Conservation (phyloP, 371 early-diverging fungal genomes). For the Mucor circinelloides region DNA sequence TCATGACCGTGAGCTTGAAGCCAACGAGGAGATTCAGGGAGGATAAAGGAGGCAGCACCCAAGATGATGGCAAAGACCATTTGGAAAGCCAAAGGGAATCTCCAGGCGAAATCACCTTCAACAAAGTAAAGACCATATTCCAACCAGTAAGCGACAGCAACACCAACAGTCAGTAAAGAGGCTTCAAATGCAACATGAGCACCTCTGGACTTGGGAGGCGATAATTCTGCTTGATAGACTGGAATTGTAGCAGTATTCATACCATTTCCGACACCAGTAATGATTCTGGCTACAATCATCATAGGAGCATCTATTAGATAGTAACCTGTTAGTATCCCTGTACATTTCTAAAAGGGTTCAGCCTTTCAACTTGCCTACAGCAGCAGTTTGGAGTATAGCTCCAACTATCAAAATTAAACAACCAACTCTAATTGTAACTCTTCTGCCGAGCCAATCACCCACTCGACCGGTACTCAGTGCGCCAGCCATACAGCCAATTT, state of each 20-base stretch:
- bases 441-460: slow-evolving; percentile 35
- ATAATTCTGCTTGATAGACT: slow-evolving; percentile 52
- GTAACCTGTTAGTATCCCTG: too few relatives aligned
- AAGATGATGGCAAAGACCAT: slow-evolving; percentile 50
- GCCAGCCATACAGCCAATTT: slow-evolving; percentile 30
- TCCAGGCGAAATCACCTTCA: slow-evolving; percentile 46
- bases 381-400: slow-evolving; percentile 43
- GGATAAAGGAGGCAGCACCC: slow-evolving; percentile 40
- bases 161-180: slow-evolving; percentile 36
- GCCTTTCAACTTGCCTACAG: too few relatives aligned
- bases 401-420: slow-evolving; percentile 36
- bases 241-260: slow-evolving; percentile 56
- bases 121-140: slow-evolving; percentile 47
- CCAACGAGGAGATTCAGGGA: slow-evolving; percentile 67
- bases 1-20: slow-evolving; percentile 43
- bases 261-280: slow-evolving; percentile 60
- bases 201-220: slow-evolving; percentile 50
- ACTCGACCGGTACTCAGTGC: slow-evolving; percentile 27
- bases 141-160: slow-evolving; percentile 49
- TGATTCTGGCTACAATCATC: slow-evolving; percentile 51
- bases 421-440: slow-evolving; percentile 36
- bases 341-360: too few relatives aligned
- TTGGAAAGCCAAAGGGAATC: slow-evolving; percentile 57
- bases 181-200: slow-evolving; percentile 42
- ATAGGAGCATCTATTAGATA: slow-evolving; percentile 23